Conservation (phyloP, 1,139 yeast genomes). For the Meyerozyma carpophila region DNA sequence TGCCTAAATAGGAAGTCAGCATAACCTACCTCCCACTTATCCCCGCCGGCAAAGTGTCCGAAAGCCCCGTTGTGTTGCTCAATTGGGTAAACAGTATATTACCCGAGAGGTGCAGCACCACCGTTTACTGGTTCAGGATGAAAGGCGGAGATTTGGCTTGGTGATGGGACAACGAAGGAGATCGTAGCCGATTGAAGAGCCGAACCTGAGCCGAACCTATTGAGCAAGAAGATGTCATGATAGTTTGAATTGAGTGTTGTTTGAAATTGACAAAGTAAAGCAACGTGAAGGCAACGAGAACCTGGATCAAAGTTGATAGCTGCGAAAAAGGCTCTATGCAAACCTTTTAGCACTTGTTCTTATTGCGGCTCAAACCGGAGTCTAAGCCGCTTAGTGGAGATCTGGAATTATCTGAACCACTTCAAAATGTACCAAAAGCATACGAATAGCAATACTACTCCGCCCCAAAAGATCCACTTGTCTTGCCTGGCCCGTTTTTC, state of each 20-base stretch:
- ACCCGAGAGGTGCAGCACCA: neutral
- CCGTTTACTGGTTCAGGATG: neutral
- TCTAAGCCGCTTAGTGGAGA: neutral
- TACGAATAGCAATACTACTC: constrained; percentile 57
- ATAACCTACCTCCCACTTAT: no score
- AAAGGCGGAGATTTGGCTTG: neutral
- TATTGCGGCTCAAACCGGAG: no score
- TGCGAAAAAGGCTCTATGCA: no score
- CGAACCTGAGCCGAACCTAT: no score
- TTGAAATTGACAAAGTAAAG: no score
- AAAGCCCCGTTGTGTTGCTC: neutral
- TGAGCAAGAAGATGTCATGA: no score
- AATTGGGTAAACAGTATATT: neutral
- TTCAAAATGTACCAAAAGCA: constrained; percentile 66
- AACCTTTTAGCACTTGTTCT: no score
- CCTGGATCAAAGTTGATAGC: no score
- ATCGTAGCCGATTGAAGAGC: no score
- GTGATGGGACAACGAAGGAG: neutral
- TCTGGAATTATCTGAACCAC: constrained; percentile 45
- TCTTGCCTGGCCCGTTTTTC: constrained; percentile 87
- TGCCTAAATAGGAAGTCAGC: neutral
- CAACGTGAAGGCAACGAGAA: no score
- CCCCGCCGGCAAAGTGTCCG: neutral
- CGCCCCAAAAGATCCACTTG: constrained; percentile 81
- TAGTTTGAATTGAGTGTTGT: no score